phyloP scores from a whole-genome alignment of 164 flowering plant species.

The Nymphaea thermarum region DNA sequence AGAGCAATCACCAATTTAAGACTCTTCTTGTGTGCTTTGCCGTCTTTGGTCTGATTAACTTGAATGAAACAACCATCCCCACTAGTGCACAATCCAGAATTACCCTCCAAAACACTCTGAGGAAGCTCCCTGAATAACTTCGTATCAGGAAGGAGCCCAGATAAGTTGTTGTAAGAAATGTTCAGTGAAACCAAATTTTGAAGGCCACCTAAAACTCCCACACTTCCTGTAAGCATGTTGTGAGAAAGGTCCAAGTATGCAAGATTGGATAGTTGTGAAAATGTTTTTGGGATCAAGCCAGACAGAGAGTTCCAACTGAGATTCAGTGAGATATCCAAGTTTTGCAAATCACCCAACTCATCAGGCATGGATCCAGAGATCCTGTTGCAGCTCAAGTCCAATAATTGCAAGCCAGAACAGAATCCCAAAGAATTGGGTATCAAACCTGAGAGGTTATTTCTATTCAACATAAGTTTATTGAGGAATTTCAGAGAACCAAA shows the following conservation, averaged over 20 bases:
- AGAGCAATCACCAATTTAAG: constrained; percentile 16
- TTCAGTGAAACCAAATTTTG: constrained; percentile 51
- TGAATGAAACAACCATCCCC: constrained; percentile 15
- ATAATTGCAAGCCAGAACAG: constrained; percentile 37
- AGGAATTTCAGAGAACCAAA: constrained; percentile 36
- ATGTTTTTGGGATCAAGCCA: constrained; percentile 34
- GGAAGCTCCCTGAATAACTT: constrained; percentile 40
- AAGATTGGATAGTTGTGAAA: constrained; percentile 40
- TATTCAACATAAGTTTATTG: constrained; percentile 35
- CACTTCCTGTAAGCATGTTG: constrained; percentile 34
- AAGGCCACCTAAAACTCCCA: constrained; percentile 26
- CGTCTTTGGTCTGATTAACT: neutral
- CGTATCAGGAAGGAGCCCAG: constrained; percentile 41
- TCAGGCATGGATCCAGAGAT: constrained; percentile 33
- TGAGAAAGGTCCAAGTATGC: constrained; percentile 47
- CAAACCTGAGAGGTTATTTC: constrained; percentile 30
- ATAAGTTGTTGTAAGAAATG: constrained; percentile 46
- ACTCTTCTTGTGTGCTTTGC: constrained; percentile 5
- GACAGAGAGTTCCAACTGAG: constrained; percentile 40
- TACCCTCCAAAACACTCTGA: constrained; percentile 19
- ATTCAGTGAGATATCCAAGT: constrained; percentile 39
- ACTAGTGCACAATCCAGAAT: constrained; percentile 30
- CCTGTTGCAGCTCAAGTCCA: constrained; percentile 46
- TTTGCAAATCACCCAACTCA: constrained; percentile 39
- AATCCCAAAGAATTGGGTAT: constrained; percentile 40